Evolutionary conservation across 768 basidiomycete genomes (phyloP).

Genomic region (Aureoboletus auriporus): DNA sequence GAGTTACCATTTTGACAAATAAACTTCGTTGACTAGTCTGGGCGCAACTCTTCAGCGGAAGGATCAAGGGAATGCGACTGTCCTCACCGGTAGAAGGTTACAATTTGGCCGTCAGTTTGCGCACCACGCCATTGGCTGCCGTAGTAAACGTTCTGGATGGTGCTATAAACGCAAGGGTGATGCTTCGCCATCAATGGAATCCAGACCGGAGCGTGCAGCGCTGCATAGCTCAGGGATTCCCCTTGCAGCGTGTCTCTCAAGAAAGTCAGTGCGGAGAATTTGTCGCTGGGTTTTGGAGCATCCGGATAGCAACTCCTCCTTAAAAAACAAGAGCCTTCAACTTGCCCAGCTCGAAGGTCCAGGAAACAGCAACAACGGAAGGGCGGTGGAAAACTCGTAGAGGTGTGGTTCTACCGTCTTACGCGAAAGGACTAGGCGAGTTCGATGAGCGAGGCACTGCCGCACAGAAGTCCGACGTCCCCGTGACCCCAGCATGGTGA

Average conservation of each 20-base stretch:
- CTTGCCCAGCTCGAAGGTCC: slow-evolving; percentile 1
- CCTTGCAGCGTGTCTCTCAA: slow-evolving; percentile 3
- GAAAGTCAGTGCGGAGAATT: slow-evolving; percentile 14
- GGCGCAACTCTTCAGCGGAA: not conserved
- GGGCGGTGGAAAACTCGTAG: not conserved
- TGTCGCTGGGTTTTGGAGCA: slow-evolving; percentile 18
- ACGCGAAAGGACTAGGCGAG: slow-evolving; percentile 13
- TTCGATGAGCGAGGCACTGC: slow-evolving; percentile 14
- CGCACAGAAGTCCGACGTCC: slow-evolving; percentile 11
- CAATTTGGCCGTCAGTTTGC: not conserved
- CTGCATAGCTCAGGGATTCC: not conserved
- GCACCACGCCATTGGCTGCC: slow-evolving; percentile 1
- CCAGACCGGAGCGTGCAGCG: not conserved
- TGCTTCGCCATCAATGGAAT: not conserved
- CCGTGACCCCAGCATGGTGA: slow-evolving; percentile 15
- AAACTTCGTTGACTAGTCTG: not conserved
- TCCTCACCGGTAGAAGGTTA: not conserved
- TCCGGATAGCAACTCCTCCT: not conserved
- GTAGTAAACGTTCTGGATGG: slow-evolving; percentile 1
- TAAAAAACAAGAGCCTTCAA: slow-evolving; percentile 13
- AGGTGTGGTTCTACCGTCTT: slow-evolving; percentile 9
- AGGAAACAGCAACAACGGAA: not conserved
- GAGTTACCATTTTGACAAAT: not conserved
- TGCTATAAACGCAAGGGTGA: not conserved
- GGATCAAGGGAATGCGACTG: not conserved